These are phyloP conservation scores for Fragaria vesca DNA, from an alignment of 306 rosid species.

Conservation along the genomic window DNA sequence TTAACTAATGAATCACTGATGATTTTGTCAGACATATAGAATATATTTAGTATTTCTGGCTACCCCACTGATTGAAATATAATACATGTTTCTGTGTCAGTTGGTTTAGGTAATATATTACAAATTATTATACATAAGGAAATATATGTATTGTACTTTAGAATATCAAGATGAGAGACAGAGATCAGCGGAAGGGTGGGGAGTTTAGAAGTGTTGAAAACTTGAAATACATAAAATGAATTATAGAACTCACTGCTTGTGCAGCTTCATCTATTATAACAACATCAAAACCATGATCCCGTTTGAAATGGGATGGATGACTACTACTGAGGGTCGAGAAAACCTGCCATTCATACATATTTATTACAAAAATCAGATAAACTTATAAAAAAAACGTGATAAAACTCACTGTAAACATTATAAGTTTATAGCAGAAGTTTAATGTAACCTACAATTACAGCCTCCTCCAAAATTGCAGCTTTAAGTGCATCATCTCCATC, in stretches of 20 bases:
- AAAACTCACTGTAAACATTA: neutral
- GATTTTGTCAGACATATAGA: too few species aligned
- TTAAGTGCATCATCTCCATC: constrained; percentile 60
- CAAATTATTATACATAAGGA: neutral
- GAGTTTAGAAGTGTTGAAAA: neutral
- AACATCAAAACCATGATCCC: constrained; percentile 81
- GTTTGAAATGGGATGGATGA: constrained; percentile 70
- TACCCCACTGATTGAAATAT: too few species aligned
- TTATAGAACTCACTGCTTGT: constrained; percentile 75
- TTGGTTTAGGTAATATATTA: neutral
- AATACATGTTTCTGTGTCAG: too few species aligned
- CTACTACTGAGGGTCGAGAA: constrained; percentile 96
- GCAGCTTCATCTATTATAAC: constrained; percentile 98
- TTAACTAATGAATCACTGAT: too few species aligned
- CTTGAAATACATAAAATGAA: neutral
- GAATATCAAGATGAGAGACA: neutral
- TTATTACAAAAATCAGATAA: neutral
- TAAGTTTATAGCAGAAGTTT: neutral
- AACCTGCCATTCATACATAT: constrained; percentile 59
- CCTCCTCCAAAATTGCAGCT: constrained; percentile 77
- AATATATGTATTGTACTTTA: neutral
- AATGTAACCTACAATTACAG: constrained; percentile 68
- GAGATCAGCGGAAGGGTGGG: neutral
- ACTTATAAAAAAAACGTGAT: neutral
- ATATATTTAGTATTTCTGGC: too few species aligned